phyloP scores from a whole-genome alignment of 2,329 filamentous ascomycete genomes.

The Colletotrichum siamense region DNA sequence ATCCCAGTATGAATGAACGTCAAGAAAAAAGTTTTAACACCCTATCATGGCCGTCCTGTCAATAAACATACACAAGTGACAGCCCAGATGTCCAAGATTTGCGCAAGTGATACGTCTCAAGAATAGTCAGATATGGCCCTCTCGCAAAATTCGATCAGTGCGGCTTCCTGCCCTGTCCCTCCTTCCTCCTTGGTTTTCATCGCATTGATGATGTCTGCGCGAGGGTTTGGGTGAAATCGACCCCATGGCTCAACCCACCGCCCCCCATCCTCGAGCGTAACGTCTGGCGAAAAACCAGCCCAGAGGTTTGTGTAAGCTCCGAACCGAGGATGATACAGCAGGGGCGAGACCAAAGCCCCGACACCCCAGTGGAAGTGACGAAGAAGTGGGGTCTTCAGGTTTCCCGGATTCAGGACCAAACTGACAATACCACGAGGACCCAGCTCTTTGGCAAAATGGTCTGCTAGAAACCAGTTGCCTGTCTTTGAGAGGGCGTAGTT shows the following conservation, averaged over 20 bases:
- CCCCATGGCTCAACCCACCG: slow-evolving; percentile 27
- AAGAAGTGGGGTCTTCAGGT: slow-evolving; percentile 39
- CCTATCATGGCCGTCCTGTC: neutral
- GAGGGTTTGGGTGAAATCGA: slow-evolving; percentile 19
- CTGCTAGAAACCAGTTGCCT: slow-evolving; percentile 31
- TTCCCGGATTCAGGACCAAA: slow-evolving; percentile 41
- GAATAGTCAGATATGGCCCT: neutral
- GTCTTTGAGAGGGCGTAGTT: slow-evolving; percentile 35
- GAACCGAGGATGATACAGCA: slow-evolving; percentile 30
- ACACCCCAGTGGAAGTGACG: slow-evolving; percentile 29
- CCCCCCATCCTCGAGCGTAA: slow-evolving; percentile 41
- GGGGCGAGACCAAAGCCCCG: slow-evolving; percentile 24
- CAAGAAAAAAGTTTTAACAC: accelerated
- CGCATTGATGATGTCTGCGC: slow-evolving; percentile 31
- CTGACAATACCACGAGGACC: slow-evolving; percentile 21
- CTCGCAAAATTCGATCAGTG: slow-evolving; percentile 11
- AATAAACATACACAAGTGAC: neutral
- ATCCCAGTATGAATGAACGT: neutral
- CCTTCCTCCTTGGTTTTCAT: slow-evolving; percentile 29
- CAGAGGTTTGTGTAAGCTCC: slow-evolving; percentile 56
- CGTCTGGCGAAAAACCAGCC: slow-evolving; percentile 46
- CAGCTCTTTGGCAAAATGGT: slow-evolving; percentile 33
- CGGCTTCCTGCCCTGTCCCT: slow-evolving; percentile 28
- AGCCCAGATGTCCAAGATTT: neutral
- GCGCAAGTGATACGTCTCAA: neutral